These are phyloP conservation scores for Holtermanniella nyarrowii DNA, from an alignment of 768 basidiomycete species.

Conservation along the genomic window DNA sequence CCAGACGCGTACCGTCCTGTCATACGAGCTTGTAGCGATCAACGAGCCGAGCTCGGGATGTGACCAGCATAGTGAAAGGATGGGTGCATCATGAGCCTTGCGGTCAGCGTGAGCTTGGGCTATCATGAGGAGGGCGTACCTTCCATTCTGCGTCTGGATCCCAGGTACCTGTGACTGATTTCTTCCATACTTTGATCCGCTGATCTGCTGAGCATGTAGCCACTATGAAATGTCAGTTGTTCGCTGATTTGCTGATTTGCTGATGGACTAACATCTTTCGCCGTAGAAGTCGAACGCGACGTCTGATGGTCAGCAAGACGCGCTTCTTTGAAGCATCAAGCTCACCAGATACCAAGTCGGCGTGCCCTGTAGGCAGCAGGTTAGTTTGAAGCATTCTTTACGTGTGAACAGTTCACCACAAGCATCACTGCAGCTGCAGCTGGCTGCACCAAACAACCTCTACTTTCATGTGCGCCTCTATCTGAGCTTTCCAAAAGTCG, in stretches of 20 bases:
- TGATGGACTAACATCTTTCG: slow-evolving; percentile 32
- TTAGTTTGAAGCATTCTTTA: slow-evolving; percentile 31
- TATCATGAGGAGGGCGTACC: slow-evolving; percentile 45
- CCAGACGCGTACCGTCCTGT: slow-evolving; percentile 88
- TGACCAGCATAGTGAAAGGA: slow-evolving; percentile 76
- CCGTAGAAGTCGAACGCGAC: slow-evolving; percentile 87
- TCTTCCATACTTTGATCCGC: slow-evolving; percentile 71
- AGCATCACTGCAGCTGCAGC: no score
- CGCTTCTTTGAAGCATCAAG: background rate
- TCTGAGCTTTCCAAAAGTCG: no score
- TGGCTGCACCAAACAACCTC: no score
- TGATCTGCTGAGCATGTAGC: slow-evolving; percentile 38
- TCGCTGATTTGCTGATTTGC: slow-evolving; percentile 2
- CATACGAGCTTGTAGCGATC: slow-evolving; percentile 77
- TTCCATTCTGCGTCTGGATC: slow-evolving; percentile 82
- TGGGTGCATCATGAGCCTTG: slow-evolving; percentile 88
- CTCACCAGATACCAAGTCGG: slow-evolving; percentile 34
- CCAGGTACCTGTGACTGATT: slow-evolving; percentile 66
- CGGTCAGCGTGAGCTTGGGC: slow-evolving; percentile 1
- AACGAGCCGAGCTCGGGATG: slow-evolving; percentile 86
- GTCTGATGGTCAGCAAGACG: slow-evolving; percentile 42
- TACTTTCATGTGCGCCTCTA: no score
- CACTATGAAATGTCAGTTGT: slow-evolving; percentile 15
- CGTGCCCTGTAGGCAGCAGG: slow-evolving; percentile 28
- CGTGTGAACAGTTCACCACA: no score